phyloP scores from a whole-genome alignment of 768 basidiomycete species.

The Suillus bovinus region DNA sequence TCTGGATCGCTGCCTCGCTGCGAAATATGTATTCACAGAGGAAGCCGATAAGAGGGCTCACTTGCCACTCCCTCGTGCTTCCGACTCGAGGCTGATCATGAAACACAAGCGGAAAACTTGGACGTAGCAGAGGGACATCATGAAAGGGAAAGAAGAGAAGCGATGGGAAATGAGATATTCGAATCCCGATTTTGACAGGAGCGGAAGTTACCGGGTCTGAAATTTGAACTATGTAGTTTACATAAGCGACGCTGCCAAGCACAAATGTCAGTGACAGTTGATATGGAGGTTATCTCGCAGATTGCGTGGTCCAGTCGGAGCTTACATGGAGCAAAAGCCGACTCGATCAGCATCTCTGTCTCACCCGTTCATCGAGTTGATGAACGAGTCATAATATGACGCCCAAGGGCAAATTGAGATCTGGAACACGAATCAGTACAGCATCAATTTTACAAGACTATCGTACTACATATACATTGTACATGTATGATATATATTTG shows the following conservation, averaged over 20 bases:
- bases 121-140: neutral
- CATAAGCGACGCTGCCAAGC: no score
- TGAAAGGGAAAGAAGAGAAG: slow-evolving; percentile 1
- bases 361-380: neutral
- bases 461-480: neutral
- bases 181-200: neutral
- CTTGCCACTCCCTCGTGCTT: slow-evolving; percentile 13
- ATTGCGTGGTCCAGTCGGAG: no score
- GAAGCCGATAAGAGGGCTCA: slow-evolving; percentile 11
- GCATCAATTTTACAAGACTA: neutral
- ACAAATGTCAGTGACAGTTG: no score
- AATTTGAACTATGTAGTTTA: neutral
- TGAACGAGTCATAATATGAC: neutral
- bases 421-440: neutral
- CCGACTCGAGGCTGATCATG: slow-evolving; percentile 14
- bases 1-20: slow-evolving; percentile 9
- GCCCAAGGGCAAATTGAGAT: neutral
- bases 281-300: no score
- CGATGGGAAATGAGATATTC: neutral
- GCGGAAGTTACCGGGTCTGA: neutral
- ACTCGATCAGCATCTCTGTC: neutral
- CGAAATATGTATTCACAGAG: slow-evolving; percentile 7
- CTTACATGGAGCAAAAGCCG: no score
- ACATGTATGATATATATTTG: neutral
- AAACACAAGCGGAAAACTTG: neutral